Conservation (phyloP, 768 basidiomycete species). For the Sporobolomyces phaffii region DNA sequence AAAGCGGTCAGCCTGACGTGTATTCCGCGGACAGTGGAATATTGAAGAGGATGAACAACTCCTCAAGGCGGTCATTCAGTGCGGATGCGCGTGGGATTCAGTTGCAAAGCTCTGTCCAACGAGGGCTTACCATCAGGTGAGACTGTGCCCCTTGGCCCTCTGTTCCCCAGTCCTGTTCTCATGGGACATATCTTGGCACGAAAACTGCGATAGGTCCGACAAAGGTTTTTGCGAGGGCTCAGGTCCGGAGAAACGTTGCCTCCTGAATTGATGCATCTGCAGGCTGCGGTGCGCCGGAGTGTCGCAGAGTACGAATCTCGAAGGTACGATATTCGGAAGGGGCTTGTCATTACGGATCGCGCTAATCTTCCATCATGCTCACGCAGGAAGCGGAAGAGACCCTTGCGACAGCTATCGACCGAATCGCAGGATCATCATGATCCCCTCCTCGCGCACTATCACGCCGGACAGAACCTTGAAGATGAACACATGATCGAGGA, state of each 20-base stretch:
- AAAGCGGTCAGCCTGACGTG: too few species aligned
- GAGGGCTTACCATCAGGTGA: slow-evolving; percentile 41
- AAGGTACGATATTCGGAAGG: slow-evolving; percentile 1
- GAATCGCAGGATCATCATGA: neutral
- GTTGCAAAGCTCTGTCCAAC: slow-evolving; percentile 41
- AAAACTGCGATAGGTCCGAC: slow-evolving; percentile 37
- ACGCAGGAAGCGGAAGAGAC: slow-evolving; percentile 16
- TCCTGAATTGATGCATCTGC: slow-evolving; percentile 18
- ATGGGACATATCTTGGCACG: too few species aligned
- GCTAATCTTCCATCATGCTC: neutral
- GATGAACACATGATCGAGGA: neutral
- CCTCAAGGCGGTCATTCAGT: slow-evolving; percentile 38
- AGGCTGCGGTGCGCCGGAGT: slow-evolving; percentile 9
- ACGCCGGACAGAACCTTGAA: neutral
- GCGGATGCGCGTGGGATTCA: slow-evolving; percentile 42
- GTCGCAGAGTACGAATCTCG: slow-evolving; percentile 21
- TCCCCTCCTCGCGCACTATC: neutral
- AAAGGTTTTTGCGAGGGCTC: slow-evolving; percentile 41
- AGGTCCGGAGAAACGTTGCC: slow-evolving; percentile 30
- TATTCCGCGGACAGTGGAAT: slow-evolving; percentile 23
- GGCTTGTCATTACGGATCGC: neutral
- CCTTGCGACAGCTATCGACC: neutral
- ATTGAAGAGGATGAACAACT: slow-evolving; percentile 41
- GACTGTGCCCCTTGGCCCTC: too few species aligned
- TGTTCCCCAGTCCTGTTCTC: neutral